Percentiles rank a stretch among this genome's conserved stretches.
Conservation (phyloP, 371 early-diverging fungal genomes). For the Actinomortierella wolfii region DNA sequence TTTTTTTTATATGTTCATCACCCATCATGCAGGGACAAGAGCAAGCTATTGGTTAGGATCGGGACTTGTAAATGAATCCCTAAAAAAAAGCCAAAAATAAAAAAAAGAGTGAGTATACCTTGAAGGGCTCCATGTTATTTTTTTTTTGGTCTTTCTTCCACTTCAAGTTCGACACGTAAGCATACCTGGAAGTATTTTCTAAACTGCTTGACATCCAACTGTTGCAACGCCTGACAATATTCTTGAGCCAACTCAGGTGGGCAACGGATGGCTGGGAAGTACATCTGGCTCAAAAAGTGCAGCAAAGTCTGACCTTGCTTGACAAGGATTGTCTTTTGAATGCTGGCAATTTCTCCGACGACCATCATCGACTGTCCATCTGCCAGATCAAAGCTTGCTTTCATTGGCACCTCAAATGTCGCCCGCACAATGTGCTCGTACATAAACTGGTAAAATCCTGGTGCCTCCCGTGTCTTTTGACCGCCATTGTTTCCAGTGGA, state of each 20-base stretch:
- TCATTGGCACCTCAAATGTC: constrained; percentile 85
- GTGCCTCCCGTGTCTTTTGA: constrained; percentile 32
- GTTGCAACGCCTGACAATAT: constrained; percentile 71
- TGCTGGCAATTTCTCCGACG: constrained; percentile 79
- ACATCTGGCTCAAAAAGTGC: constrained; percentile 67
- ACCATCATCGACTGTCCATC: constrained; percentile 86
- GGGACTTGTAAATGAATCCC: constrained; percentile 52
- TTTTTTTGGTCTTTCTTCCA: too few relatives aligned
- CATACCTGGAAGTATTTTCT: constrained; percentile 80
- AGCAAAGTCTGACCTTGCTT: constrained; percentile 70
- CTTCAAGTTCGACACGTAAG: too few relatives aligned
- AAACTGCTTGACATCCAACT: constrained; percentile 66
- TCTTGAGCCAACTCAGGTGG: constrained; percentile 63
- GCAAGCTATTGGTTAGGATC: constrained; percentile 12
- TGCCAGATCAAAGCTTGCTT: constrained; percentile 70
- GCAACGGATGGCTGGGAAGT: constrained; percentile 72
- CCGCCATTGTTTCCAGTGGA: background rate
- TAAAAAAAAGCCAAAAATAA: constrained; percentile 11
- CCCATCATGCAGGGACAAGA: too few relatives aligned
- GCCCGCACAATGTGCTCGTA: constrained; percentile 77
- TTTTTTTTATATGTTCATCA: too few relatives aligned
- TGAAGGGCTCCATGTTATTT: too few relatives aligned
- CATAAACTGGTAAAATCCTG: constrained; percentile 79
- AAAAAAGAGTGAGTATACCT: constrained; percentile 51
- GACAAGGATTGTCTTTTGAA: constrained; percentile 71